Conservation (phyloP, 176 grass and related monocot species). For the Carex parvula region DNA sequence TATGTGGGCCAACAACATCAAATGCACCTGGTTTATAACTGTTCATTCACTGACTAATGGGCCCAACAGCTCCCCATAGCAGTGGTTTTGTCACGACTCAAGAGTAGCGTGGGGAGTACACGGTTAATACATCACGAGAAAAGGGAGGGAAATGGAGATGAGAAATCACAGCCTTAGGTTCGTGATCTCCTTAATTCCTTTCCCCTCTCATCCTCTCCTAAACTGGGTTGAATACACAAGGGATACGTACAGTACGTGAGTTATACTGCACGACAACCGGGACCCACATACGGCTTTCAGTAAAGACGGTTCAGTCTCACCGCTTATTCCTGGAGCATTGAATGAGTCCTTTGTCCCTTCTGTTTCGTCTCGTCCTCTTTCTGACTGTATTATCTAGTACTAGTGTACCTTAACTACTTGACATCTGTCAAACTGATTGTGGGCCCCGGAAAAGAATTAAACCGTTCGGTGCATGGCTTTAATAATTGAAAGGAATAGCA, state of each 20-base stretch:
- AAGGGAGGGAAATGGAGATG: background rate
- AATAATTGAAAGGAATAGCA: background rate
- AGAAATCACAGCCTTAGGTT: slow-evolving; percentile 22
- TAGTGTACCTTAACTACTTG: background rate
- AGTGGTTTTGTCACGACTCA: background rate
- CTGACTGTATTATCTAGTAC: background rate
- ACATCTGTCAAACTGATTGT: background rate
- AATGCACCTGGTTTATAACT: background rate
- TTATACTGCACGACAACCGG: background rate
- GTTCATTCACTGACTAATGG: background rate
- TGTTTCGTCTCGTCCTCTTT: background rate
- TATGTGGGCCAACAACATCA: background rate
- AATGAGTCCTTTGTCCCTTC: background rate
- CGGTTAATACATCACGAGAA: slow-evolving; percentile 21
- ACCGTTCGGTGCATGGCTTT: background rate
- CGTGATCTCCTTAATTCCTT: slow-evolving; percentile 14
- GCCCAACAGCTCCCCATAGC: background rate
- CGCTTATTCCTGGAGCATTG: background rate
- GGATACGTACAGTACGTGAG: background rate
- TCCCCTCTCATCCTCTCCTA: background rate
- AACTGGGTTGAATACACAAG: background rate
- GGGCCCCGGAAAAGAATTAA: background rate
- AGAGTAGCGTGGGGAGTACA: background rate
- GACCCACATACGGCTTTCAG: background rate
- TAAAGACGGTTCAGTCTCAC: background rate